Base-by-base conservation (phyloP, 306 rosid genomes). In the Pueraria montana region DNA sequence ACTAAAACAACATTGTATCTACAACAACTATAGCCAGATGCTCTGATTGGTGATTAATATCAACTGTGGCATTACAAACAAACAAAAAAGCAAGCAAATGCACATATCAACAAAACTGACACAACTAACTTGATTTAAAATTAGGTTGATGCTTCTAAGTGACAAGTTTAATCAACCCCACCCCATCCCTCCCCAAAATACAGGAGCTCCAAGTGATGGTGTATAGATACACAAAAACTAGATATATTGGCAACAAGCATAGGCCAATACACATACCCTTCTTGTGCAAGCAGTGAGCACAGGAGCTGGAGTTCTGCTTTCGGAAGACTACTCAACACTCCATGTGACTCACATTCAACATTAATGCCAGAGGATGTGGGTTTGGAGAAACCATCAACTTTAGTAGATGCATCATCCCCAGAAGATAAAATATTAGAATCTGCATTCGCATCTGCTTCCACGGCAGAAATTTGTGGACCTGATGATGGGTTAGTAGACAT, bases 231-330 rank as follows among this genome's bases (percentile, higher is more conserved):
- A 67, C 61, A 68, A 34, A 78, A 58, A 36, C 53, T 24, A 49
- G 49, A 68, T 34, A 69, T 46, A 50, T 21, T 64, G 11, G 23
- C 72, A 66, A 72, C 27, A 76, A 23, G 32, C 83, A 75, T 8
- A 76, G 77, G 79, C 55, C 63, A 8, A 69, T 34, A 38, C 18
- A 18, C 91, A 86, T 96, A 96, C 99, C 99, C 99, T 91, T 96
- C 99, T 81, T 92, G 92, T 74, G 97, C 99, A 80, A 96, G 98
- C 85, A 96, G 84, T 48, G 99, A 94, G 86, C 99, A 92, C 63
- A 96, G 86, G 76, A 96, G 97, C 63, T 92, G 90, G 72, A 96
- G 98, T 85, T 96, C 99, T 27, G 91, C 84, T 79, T 94, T 90
- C 10, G 97, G 99, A 50, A 96, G 90, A 84, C 81, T 89, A 74